Conservation (phyloP, 2,329 filamentous ascomycete species). For the Periconia sp. region DNA sequence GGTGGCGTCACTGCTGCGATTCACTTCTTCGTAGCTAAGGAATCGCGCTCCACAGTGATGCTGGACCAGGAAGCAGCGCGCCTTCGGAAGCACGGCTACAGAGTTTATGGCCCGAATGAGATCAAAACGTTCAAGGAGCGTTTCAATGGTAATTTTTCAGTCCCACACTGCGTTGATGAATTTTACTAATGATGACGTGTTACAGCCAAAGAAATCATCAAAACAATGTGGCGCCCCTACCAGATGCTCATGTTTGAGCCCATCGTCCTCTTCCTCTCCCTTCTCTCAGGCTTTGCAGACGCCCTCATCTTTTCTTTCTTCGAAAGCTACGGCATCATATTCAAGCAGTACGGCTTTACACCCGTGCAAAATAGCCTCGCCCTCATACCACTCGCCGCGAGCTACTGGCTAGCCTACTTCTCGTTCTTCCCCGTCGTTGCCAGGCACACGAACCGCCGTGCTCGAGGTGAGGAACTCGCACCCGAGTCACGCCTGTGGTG, state of each 20-base stretch:
- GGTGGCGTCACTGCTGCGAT: conserved; percentile 67
- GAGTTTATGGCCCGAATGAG: conserved; percentile 72
- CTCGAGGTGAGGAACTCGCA: conserved; percentile 50
- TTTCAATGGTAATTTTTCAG: conserved; percentile 30
- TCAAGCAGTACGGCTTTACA: conserved; percentile 66
- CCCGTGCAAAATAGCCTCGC: conserved; percentile 59
- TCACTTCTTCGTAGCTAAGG: conserved; percentile 70
- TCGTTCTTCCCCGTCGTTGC: conserved; percentile 57
- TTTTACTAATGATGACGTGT: not conserved
- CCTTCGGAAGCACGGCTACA: conserved; percentile 58
- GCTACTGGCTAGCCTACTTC: conserved; percentile 65
- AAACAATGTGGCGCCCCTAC: conserved; percentile 65
- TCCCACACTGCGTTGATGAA: not conserved
- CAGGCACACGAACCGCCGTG: conserved; percentile 50
- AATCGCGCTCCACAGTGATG: conserved; percentile 74
- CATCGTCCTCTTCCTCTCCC: conserved; percentile 69
- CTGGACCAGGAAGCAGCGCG: conserved; percentile 78
- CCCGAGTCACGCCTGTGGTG: conserved; percentile 68
- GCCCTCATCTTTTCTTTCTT: conserved; percentile 80
- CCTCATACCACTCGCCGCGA: conserved; percentile 61
- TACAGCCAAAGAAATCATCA: conserved; percentile 39
- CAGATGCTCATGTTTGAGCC: conserved; percentile 74
- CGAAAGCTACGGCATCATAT: conserved; percentile 68
- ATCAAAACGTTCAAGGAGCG: conserved; percentile 24
- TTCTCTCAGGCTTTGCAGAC: conserved; percentile 72